Evolutionary conservation across 805 yeast species (phyloP), one percentile per base, ranked within the genome.

Genomic region (Pichia deserticola): DNA sequence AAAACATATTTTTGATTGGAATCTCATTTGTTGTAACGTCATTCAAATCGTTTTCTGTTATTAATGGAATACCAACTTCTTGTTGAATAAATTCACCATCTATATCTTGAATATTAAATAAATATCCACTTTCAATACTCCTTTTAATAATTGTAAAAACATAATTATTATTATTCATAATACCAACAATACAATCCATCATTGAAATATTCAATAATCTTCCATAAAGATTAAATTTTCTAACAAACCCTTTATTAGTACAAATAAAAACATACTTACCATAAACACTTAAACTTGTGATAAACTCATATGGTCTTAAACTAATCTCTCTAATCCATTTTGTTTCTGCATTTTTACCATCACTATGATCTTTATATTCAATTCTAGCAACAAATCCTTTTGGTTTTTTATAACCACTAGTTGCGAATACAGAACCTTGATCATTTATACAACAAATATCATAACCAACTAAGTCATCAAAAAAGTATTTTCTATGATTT

Each of bases 401-500:
- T 9, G 62, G 66, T 42, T 45, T 54, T 46, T 39, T 57, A 33
- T 12, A 57, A 42, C 70, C 68, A 43, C 67, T 59, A 0, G 76
- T 68, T 1, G 81, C 95, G 48, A 88, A 74, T 5, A 88, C 61
- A 2, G 84, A 66, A 2, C 93, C 96, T 1, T 72, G 73, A 15
- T 75, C 76, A 46, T 83, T 82, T 59, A 92, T 72, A 0, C 86
- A 78, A 30, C 95, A 92, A 47, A 88, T 66, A 62, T 89, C 96
- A 65, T 75, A 88, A 12, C 78, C 75, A 52, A 75, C 73, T 42
- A 78, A 65, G 65, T 92, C 98, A 44, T 82, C 83, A 67, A 92
- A 90, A 66, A 89, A 92, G 59, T 88, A 88, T 58, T 89, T 96
- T 50, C 82, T 78, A 60, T 83, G 84, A 11, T 75, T 60, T 0